Evolutionary conservation across 129 eudicot species (phyloP), one percentile per base, ranked within the genome.

Genomic region (Flaveria bidentis): DNA sequence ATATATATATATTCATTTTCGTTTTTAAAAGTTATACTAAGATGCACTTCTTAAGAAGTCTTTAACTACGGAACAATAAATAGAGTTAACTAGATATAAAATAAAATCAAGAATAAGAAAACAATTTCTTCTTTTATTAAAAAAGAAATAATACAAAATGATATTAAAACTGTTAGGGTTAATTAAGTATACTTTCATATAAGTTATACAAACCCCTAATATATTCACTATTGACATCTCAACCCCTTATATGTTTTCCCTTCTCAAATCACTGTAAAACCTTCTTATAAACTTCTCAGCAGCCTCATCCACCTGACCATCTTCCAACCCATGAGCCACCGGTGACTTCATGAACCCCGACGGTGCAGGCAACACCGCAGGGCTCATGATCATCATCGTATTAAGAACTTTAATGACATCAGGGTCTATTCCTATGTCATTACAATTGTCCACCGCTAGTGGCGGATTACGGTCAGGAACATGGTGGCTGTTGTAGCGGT

Each of bases 221-320:
- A 28, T 41, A 11, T 26, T 72, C 47, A 17, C 73, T 39, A 80
- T 51, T 65, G 44, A 42, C 70, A 42, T 15, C 33, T 2, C 7
- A 73, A 17, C 20, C 70, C 49, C 69, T 65, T 62, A 58, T 41
- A 12, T 52, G 51, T 71, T 64, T 76, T 81, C 77, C 13, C 55
- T 68, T 72, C 23, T 80, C 67, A 79, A 71, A 26, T 85, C 71
- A 52, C 63, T 80, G 51, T 83, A 85, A 64, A 88, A 88, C 82
- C 74, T 85, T 57, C 16, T 69, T 16, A 88, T 85, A 16, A 85
- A 88, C 75, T 76, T 80, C 46, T 88, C 92, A 26, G 92, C 92
- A 57, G 82, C 87, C 49, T 82, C 79, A 30, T 88, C 89, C 17
- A 88, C 87, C 1, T 71, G 71, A 55, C 9, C 4, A 70, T 60